These are phyloP conservation scores for Eragrostis tef DNA, from an alignment of 202 grass and related monocot genomes.

Conservation along the genomic window DNA sequence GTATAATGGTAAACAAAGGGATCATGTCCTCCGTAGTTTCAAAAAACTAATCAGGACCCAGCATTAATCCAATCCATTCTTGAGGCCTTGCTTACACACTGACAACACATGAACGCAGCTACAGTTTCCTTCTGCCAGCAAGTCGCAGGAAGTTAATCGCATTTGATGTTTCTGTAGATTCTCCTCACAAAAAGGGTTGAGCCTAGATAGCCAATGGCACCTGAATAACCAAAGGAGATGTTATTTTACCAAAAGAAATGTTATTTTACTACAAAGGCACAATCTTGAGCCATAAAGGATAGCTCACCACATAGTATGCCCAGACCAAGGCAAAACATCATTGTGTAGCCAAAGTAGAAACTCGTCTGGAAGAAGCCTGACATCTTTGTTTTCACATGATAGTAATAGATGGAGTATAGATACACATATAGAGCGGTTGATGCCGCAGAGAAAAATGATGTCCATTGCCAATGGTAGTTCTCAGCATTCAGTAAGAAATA, in stretches of 20 bases:
- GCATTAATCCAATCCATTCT: conserved; percentile 44
- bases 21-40: conserved; percentile 25
- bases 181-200: conserved; percentile 83
- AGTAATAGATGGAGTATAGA: conserved; percentile 74
- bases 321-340: conserved; percentile 79
- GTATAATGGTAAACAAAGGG: conserved; percentile 34
- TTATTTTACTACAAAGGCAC: neutral
- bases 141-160: conserved; percentile 54
- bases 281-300: neutral
- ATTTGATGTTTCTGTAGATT: conserved; percentile 93
- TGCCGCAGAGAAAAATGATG: conserved; percentile 67
- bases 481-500: conserved; percentile 78
- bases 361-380: conserved; percentile 81
- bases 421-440: conserved; percentile 69
- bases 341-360: conserved; percentile 80
- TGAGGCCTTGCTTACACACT: conserved; percentile 31
- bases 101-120: conserved; percentile 27
- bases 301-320: conserved; percentile 70
- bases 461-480: conserved; percentile 78
- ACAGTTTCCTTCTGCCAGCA: neutral
- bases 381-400: conserved; percentile 78
- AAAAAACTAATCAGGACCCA: conserved; percentile 49
- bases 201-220: conserved; percentile 84
- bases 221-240: conserved; percentile 44
- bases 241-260: neutral